These are phyloP conservation scores for Lumnitzera racemosa DNA, from an alignment of 345 rosid species.

Conservation along the genomic window DNA sequence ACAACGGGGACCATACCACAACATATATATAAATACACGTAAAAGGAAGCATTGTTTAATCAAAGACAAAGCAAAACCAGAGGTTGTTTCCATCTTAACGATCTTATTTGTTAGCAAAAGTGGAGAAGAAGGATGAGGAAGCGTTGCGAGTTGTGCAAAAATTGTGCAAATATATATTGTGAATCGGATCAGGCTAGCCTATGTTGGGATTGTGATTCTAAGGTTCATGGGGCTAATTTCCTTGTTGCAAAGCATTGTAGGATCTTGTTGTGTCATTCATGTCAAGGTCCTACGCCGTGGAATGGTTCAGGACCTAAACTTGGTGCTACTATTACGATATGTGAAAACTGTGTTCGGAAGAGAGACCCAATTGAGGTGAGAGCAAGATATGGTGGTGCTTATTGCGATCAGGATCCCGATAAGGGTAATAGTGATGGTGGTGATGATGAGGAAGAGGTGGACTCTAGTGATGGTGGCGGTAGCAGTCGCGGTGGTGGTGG, in stretches of 20 bases:
- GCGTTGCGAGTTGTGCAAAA: constrained; percentile 50
- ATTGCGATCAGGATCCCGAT: not conserved
- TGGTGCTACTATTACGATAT: constrained; percentile 30
- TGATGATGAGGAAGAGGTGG: constrained; percentile 8
- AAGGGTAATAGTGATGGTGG: constrained; percentile 1
- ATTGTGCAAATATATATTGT: constrained; percentile 35
- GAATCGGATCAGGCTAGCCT: constrained; percentile 49
- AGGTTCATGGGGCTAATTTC: constrained; percentile 54
- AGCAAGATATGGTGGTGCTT: not conserved
- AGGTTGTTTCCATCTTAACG: too few relatives aligned
- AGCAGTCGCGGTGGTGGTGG: constrained; percentile 15
- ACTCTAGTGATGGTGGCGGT: not conserved
- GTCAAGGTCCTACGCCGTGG: constrained; percentile 47
- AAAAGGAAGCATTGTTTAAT: too few relatives aligned
- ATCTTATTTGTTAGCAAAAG: too few relatives aligned
- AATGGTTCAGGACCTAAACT: constrained; percentile 37
- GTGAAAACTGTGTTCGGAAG: constrained; percentile 22
- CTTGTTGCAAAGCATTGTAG: constrained; percentile 49
- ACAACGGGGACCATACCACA: too few relatives aligned
- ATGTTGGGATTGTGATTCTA: constrained; percentile 53
- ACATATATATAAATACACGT: too few relatives aligned
- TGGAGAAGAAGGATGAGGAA: constrained; percentile 16
- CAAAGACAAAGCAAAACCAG: too few relatives aligned
- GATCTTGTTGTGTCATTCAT: constrained; percentile 38
- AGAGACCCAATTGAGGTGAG: constrained; percentile 2